Evolutionary conservation across 805 yeast genomes (phyloP).

Genomic region (Pichia paraexigua): DNA sequence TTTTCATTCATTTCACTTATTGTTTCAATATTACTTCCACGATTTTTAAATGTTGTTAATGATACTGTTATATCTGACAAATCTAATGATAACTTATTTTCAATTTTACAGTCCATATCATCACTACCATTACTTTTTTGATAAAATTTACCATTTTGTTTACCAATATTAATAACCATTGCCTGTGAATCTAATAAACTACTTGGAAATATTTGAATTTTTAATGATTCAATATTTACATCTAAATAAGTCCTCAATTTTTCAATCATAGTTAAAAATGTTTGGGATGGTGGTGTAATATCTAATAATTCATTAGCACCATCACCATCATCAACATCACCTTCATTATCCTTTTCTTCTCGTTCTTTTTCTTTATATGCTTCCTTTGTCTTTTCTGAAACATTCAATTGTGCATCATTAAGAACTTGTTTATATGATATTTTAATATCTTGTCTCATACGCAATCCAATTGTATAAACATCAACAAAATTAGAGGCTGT

Average conservation of each 20-base stretch:
- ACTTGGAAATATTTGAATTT: slow-evolving; percentile 72
- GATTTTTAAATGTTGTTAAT: slow-evolving; percentile 49
- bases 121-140: slow-evolving; percentile 24
- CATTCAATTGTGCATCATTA: slow-evolving; percentile 40
- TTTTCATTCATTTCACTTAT: slow-evolving; percentile 24
- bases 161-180: slow-evolving; percentile 50
- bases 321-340: no score
- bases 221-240: slow-evolving; percentile 47
- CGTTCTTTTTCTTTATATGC: no score
- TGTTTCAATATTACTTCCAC: slow-evolving; percentile 38
- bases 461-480: slow-evolving; percentile 57
- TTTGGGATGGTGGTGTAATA: slow-evolving; percentile 8
- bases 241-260: slow-evolving; percentile 61
- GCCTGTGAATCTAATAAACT: slow-evolving; percentile 74
- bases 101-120: slow-evolving; percentile 35
- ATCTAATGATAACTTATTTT: slow-evolving; percentile 51
- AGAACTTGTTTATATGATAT: slow-evolving; percentile 70
- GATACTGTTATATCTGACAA: slow-evolving; percentile 61
- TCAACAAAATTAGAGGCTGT: slow-evolving; percentile 80
- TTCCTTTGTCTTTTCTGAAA: background rate
- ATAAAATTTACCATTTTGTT: slow-evolving; percentile 43
- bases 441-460: slow-evolving; percentile 67
- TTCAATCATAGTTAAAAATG: slow-evolving; percentile 24
- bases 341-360: no score
- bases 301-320: background rate